A percentile compares a stretch with the other conserved stretches of the same genome.
phyloP scores from a whole-genome alignment of 2,329 filamentous ascomycete species.

The Epichloe coenophiala region DNA sequence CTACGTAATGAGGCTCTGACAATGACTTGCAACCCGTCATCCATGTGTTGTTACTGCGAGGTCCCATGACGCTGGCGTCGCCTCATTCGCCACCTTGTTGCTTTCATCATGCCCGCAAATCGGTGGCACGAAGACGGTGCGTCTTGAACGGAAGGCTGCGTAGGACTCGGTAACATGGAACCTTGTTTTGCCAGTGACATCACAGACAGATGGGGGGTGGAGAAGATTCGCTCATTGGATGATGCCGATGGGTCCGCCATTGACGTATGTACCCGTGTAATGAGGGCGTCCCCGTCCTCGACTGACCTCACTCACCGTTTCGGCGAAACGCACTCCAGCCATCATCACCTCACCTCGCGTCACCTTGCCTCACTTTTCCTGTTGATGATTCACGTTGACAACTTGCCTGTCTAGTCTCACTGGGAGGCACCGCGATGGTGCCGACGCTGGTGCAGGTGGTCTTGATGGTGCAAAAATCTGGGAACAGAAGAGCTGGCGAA shows the following conservation, averaged over 20 bases:
- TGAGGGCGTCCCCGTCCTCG: too few relatives aligned
- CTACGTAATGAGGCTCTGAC: conserved; percentile 1
- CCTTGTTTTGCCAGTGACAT: not conserved
- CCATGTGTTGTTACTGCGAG: not conserved
- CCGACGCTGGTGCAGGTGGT: too few relatives aligned
- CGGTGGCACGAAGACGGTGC: too few relatives aligned
- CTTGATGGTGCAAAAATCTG: too few relatives aligned
- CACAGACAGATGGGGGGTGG: not conserved
- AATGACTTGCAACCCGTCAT: not conserved
- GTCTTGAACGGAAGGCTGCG: not conserved
- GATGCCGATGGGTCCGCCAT: not conserved
- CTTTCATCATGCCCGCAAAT: not conserved
- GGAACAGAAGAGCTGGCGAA: too few relatives aligned
- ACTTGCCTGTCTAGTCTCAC: not conserved
- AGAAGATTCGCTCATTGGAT: not conserved
- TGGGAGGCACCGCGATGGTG: too few relatives aligned
- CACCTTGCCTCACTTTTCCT: not conserved
- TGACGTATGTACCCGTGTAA: not conserved
- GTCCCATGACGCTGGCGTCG: not conserved
- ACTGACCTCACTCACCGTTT: not conserved
- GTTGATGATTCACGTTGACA: not conserved
- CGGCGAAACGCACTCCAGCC: not conserved
- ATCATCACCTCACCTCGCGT: not conserved
- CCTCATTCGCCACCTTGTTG: not conserved
- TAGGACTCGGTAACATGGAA: too few relatives aligned